A percentile compares a stretch with the other conserved stretches of the same genome.
Conservation (phyloP, 768 basidiomycete species). For the Leccinellum rugosiceps region DNA sequence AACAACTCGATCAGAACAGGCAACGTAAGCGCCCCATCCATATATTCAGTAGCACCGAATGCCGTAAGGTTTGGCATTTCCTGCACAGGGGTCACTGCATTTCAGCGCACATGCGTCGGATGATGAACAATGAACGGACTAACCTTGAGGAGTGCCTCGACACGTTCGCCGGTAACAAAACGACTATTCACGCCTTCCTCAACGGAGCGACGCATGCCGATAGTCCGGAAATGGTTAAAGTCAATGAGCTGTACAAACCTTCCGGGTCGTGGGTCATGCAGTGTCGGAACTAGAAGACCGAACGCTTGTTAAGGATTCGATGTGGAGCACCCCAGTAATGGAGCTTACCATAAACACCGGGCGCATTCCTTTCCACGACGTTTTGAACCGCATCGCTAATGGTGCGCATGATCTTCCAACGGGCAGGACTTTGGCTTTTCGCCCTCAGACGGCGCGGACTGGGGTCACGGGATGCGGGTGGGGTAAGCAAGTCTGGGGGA, state of each 20-base stretch:
- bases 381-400: conserved; percentile 78
- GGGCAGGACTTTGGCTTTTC: conserved; percentile 77
- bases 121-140: conserved; percentile 16
- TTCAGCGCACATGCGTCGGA: conserved; percentile 6
- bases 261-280: conserved; percentile 70
- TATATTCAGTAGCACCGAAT: conserved; percentile 98
- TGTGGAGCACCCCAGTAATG: not conserved
- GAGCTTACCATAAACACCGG: conserved; percentile 67
- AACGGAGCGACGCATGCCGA: conserved; percentile 90
- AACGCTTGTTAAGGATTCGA: conserved; percentile 1
- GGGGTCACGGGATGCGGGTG: conserved; percentile 78
- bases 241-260: conserved; percentile 84
- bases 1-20: conserved; percentile 87
- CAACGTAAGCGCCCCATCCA: conserved; percentile 88
- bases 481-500: conserved; percentile 72
- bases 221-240: conserved; percentile 96
- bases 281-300: conserved; percentile 52
- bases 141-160: conserved; percentile 77
- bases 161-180: conserved; percentile 88
- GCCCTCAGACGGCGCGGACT: conserved; percentile 72
- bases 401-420: conserved; percentile 78
- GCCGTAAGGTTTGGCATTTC: conserved; percentile 83
- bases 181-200: conserved; percentile 86
- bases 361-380: conserved; percentile 57
- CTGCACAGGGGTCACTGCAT: conserved; percentile 36